phyloP scores from a whole-genome alignment of 768 basidiomycete genomes.

The Lentinula boryana region DNA sequence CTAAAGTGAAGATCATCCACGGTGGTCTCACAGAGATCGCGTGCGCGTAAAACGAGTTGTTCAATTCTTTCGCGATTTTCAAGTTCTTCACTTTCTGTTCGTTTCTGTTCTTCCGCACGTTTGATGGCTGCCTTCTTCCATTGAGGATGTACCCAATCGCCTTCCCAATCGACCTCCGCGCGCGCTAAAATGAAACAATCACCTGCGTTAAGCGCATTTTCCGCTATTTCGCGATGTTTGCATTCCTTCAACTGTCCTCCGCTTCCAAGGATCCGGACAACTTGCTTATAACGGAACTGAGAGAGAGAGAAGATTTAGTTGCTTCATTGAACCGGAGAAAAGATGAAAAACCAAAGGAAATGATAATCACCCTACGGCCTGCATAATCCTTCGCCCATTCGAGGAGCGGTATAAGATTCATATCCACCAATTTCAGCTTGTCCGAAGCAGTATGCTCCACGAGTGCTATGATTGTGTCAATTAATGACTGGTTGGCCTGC shows the following conservation, averaged over 20 bases:
- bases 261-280: neutral
- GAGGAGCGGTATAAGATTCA: neutral
- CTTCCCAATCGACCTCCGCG: neutral
- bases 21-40: neutral
- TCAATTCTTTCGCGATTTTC: neutral
- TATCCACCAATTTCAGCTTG: neutral
- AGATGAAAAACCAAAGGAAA: neutral
- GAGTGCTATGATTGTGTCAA: neutral
- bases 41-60: neutral
- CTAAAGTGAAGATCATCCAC: neutral
- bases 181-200: neutral
- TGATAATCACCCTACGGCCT: neutral
- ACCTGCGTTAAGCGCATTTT: neutral
- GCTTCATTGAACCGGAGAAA: too few species aligned
- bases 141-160: neutral
- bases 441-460: neutral
- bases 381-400: neutral
- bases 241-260: neutral
- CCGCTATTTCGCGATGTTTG: neutral
- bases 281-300: neutral
- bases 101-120: neutral
- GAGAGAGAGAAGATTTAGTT: neutral
- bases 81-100: neutral
- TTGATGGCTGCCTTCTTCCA: neutral
- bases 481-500: too few species aligned